Evolutionary conservation across 192 early-diverging fungal genomes (phyloP).

Genomic region (Rhizophagus clarus): DNA sequence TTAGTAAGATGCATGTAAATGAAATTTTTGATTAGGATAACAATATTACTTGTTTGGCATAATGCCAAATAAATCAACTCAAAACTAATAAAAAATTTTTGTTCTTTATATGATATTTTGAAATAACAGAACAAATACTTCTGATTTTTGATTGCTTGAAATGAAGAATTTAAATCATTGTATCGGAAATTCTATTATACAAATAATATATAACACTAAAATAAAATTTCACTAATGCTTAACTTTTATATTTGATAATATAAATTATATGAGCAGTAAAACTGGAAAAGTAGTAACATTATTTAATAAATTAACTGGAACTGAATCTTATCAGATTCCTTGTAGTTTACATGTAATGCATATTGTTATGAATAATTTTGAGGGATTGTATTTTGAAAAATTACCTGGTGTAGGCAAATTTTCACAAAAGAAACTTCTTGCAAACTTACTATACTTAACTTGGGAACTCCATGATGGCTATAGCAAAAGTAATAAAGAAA

Average conservation of each 20-base stretch:
- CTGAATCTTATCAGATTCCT: background rate
- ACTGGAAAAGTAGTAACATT: background rate
- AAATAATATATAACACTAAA: background rate
- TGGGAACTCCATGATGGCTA: background rate
- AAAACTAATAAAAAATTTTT: background rate
- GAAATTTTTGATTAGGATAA: background rate
- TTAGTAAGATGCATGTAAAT: background rate
- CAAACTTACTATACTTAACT: background rate
- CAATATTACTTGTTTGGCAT: no score
- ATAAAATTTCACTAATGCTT: background rate
- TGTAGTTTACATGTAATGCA: background rate
- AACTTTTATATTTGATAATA: background rate
- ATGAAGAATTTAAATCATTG: background rate
- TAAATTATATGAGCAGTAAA: background rate
- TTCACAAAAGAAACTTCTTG: background rate
- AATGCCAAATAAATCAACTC: no score
- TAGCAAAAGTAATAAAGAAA: background rate
- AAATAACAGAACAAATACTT: background rate
- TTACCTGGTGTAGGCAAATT: background rate
- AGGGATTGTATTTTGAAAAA: background rate
- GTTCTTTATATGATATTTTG: background rate
- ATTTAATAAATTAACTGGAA: background rate
- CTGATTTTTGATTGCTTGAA: background rate
- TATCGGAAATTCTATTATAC: background rate
- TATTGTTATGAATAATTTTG: conserved; percentile 1